Evolutionary conservation across 176 grass and related monocot species (phyloP).

Genomic region (Canna indica): DNA sequence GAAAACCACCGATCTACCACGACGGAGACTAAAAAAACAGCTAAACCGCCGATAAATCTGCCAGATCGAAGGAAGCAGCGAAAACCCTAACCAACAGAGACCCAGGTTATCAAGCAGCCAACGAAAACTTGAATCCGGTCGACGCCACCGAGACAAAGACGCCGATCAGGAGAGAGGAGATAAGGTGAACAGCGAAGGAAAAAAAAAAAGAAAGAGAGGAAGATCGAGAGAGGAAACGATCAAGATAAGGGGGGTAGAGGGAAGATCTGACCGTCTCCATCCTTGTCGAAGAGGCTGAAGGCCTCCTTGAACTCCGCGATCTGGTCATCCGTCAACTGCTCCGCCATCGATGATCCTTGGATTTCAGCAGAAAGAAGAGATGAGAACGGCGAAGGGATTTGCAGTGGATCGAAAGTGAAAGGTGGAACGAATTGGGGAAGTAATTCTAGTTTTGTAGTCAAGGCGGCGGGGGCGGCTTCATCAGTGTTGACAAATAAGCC

Average conservation of each 20-base stretch:
- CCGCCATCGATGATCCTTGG: slow-evolving; percentile 37
- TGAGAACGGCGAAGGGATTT: background rate
- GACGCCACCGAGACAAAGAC: background rate
- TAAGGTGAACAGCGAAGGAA: background rate
- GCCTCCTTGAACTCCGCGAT: slow-evolving; percentile 93
- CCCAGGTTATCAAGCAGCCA: background rate
- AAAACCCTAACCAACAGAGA: background rate
- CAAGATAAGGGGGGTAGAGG: too few species aligned
- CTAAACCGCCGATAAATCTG: background rate
- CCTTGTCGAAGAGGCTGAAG: slow-evolving; percentile 98
- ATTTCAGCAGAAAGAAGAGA: background rate
- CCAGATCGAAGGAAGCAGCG: background rate
- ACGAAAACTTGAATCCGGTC: too few species aligned
- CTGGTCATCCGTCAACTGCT: slow-evolving; percentile 75
- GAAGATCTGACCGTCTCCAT: slow-evolving; percentile 56
- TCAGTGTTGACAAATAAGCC: too few species aligned
- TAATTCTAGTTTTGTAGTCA: too few species aligned
- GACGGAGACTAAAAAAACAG: background rate
- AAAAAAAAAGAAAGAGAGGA: background rate
- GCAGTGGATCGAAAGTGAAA: background rate
- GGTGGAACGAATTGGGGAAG: too few species aligned
- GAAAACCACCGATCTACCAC: background rate
- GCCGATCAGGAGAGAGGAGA: background rate
- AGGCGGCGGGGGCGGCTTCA: too few species aligned
- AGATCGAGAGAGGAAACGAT: background rate